Base-by-base conservation (phyloP, 2,329 filamentous ascomycete genomes). In the Ascochyta lentis region DNA sequence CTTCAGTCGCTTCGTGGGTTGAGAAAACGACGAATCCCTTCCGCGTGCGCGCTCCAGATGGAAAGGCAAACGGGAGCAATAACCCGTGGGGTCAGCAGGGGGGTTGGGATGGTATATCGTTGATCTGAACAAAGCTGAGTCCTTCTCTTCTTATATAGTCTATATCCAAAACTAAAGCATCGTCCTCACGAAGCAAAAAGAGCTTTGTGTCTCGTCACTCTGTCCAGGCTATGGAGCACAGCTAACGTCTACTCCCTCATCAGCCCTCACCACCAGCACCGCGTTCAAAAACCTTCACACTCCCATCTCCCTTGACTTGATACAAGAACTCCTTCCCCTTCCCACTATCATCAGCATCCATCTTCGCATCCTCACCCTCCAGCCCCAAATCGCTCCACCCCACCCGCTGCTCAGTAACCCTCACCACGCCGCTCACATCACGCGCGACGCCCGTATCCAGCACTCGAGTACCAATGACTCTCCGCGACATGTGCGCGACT, bases 391-490 rank as follows among this genome's bases (percentile, higher is more conserved):
- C 40, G 60, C 75, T 58, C 78, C 69, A 66, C 50, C 51, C 66
- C 4, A 64, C 49, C 6, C 56, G 69, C 27, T 71, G 71, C 15
- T 75, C 82, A 16, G 89, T 93, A 45, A 95, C 81, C 63, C 92
- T 84, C 60, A 97, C 69, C 39, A 96, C 92, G 3, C 94, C 94
- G 76, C 91, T 96, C 29, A 98, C 91, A 76, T 97, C 94, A 71
- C 84, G 88, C 59, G 94, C 93, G n/a, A 88, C 87, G 0, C 94
- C 94, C 0, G 92, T 96, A 69, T 96, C 92, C 58, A 98, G 76
- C 68, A 88, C 83, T 48, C 93, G 82, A 54, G 95, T 78, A 58
- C 90, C 86, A 66, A 96, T 77, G 3, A 94, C 83, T 59, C 84
- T 80, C n/a, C 84, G 78, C 8, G 92, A 91, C 65, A 86, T 83